These are phyloP conservation scores for Pyrenochaeta sp. DNA, from an alignment of 2,329 filamentous ascomycete species.

Conservation along the genomic window DNA sequence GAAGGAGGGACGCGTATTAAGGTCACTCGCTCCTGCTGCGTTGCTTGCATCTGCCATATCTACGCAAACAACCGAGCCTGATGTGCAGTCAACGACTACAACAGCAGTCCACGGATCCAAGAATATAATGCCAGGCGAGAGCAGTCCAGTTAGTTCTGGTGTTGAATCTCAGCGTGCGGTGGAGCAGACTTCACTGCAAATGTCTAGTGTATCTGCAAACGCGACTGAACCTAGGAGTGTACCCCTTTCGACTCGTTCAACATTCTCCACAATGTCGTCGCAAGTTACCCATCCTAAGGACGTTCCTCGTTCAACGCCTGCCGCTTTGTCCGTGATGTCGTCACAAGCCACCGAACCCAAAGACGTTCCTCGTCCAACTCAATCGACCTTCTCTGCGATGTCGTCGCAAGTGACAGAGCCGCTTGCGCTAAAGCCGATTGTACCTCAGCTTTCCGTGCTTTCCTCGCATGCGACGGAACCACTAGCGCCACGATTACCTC, in stretches of 20 bases:
- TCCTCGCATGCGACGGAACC: conserved; percentile 38
- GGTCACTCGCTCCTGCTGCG: conserved; percentile 21
- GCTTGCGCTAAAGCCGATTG: conserved; percentile 7
- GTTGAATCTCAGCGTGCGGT: background rate
- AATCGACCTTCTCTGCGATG: conserved; percentile 31
- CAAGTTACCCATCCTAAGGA: conserved; percentile 35
- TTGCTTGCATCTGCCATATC: conserved; percentile 40
- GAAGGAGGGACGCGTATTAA: conserved; percentile 25
- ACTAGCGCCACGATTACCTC: conserved; percentile 14
- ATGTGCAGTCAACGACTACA: conserved; percentile 7
- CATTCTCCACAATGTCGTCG: conserved; percentile 31
- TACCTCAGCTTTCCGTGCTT: conserved; percentile 22
- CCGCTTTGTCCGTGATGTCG: conserved; percentile 22
- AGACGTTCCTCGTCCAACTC: conserved; percentile 19
- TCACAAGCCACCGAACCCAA: conserved; percentile 36
- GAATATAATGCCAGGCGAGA: background rate
- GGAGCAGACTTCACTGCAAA: conserved; percentile 21
- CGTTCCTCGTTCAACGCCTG: background rate
- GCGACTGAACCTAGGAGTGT: conserved; percentile 34
- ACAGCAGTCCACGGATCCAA: conserved; percentile 1
- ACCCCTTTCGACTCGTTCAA: conserved; percentile 20
- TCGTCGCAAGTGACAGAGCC: conserved; percentile 37
- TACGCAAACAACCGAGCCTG: conserved; percentile 37
- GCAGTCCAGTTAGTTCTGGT: background rate
- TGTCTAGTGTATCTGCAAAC: conserved; percentile 40